phyloP scores from a whole-genome alignment of 2,329 filamentous ascomycete genomes.

The Coleophoma eucalyptorum region DNA sequence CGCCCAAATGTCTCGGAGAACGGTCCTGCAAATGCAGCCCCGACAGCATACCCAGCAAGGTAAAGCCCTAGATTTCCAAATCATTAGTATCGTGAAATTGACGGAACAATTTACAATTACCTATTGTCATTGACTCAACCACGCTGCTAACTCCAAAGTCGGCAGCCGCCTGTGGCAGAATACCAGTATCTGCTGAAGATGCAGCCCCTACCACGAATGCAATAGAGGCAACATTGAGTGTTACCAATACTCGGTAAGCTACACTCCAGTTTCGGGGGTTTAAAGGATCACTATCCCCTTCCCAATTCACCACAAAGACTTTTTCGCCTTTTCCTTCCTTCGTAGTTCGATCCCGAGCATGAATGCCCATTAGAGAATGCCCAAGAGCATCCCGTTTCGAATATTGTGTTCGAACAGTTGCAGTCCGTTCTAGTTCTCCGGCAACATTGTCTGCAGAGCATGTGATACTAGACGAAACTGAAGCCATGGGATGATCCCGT shows the following conservation, averaged over 20 bases:
- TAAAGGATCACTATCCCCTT: slow-evolving; percentile 30
- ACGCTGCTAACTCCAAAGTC: slow-evolving; percentile 44
- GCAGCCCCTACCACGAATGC: slow-evolving; percentile 45
- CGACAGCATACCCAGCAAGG: slow-evolving; percentile 29
- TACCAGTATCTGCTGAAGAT: slow-evolving; percentile 46
- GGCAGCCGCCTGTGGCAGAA: slow-evolving; percentile 37
- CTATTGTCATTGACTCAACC: slow-evolving; percentile 42
- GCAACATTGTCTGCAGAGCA: background rate
- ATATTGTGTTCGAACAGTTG: slow-evolving; percentile 1
- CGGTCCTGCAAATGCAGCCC: slow-evolving; percentile 30
- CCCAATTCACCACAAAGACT: slow-evolving; percentile 35
- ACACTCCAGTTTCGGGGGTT: slow-evolving; percentile 32
- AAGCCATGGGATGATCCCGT: background rate
- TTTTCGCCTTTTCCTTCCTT: slow-evolving; percentile 8
- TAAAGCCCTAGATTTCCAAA: slow-evolving; percentile 16
- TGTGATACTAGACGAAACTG: background rate
- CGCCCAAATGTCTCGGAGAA: slow-evolving; percentile 35
- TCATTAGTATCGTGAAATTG: background rate
- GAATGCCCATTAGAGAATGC: slow-evolving; percentile 4
- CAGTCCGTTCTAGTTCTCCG: background rate
- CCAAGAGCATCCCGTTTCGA: slow-evolving; percentile 3
- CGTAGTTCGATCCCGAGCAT: slow-evolving; percentile 6
- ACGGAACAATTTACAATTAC: background rate
- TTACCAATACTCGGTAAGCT: slow-evolving; percentile 29
- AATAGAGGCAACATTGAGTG: slow-evolving; percentile 38